Evolutionary conservation across 306 rosid species (phyloP).

Genomic region (Acacia crassicarpa): DNA sequence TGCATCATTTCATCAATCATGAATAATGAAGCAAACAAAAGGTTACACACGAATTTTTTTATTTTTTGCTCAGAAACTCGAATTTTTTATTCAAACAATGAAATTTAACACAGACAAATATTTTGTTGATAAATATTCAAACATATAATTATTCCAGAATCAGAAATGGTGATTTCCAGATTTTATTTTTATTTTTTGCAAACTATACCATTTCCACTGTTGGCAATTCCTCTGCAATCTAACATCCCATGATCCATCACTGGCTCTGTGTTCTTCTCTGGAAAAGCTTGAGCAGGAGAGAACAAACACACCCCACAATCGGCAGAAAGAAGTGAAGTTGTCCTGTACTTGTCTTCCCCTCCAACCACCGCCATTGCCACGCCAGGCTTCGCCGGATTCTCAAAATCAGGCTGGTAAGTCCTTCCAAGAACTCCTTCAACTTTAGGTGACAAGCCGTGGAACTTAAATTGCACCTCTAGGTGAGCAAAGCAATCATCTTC

Average conservation of each 20-base stretch:
- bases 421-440: constrained; percentile 90
- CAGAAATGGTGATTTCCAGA: background rate
- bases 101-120: background rate
- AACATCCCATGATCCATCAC: constrained; percentile 41
- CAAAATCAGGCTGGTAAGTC: constrained; percentile 79
- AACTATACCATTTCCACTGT: constrained; percentile 75
- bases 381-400: constrained; percentile 70
- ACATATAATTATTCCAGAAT: background rate
- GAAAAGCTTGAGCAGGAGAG: constrained; percentile 27
- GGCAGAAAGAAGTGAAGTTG: constrained; percentile 67
- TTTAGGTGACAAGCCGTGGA: constrained; percentile 55
- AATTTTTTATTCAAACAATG: background rate
- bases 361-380: constrained; percentile 85
- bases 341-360: constrained; percentile 74
- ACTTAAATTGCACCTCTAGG: constrained; percentile 83
- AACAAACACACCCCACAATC: constrained; percentile 61
- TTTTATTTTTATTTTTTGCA: constrained; percentile 56
- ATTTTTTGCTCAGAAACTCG: too few species aligned
- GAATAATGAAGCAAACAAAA: constrained; percentile 5
- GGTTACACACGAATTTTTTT: background rate
- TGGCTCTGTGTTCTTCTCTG: constrained; percentile 8
- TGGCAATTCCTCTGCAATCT: constrained; percentile 58
- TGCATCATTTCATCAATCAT: constrained; percentile 1
- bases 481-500: constrained; percentile 72
- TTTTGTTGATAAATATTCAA: background rate